These are phyloP conservation scores for Xerocomellus dryophilus DNA, from an alignment of 768 basidiomycete genomes.

Conservation along the genomic window DNA sequence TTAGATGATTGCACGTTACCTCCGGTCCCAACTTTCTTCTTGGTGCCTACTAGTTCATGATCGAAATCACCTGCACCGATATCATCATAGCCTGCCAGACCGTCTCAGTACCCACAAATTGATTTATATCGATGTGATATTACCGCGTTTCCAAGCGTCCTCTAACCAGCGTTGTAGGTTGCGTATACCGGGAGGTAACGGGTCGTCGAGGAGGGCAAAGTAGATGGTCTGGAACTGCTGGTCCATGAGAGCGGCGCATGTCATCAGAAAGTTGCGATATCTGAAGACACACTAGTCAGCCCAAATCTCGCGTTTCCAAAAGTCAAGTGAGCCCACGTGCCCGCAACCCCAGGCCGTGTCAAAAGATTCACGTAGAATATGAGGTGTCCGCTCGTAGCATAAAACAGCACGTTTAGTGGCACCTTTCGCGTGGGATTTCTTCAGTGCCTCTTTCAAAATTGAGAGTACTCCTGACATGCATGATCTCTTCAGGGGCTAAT, in stretches of 20 bases:
- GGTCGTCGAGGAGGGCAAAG: constrained; percentile 54
- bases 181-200: constrained; percentile 61
- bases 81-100: constrained; percentile 59
- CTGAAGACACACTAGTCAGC: constrained; percentile 35
- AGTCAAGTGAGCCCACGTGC: constrained; percentile 34
- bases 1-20: constrained; percentile 40
- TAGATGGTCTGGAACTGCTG: constrained; percentile 64
- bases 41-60: constrained; percentile 48
- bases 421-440: constrained; percentile 49
- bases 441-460: constrained; percentile 54
- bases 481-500: constrained; percentile 14
- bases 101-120: background rate
- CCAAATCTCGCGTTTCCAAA: constrained; percentile 1
- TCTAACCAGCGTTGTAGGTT: constrained; percentile 81
- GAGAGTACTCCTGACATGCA: constrained; percentile 55
- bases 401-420: constrained; percentile 54
- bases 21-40: constrained; percentile 79
- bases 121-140: background rate
- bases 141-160: constrained; percentile 73
- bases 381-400: constrained; percentile 60
- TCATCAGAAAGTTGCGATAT: constrained; percentile 82
- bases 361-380: constrained; percentile 56
- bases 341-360: constrained; percentile 75
- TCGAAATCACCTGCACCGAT: constrained; percentile 64
- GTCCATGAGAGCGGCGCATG: constrained; percentile 66